A percentile compares a stretch with the other conserved stretches of the same genome.
Conservation (phyloP, 192 early-diverging fungal species). For the Podila horticola region DNA sequence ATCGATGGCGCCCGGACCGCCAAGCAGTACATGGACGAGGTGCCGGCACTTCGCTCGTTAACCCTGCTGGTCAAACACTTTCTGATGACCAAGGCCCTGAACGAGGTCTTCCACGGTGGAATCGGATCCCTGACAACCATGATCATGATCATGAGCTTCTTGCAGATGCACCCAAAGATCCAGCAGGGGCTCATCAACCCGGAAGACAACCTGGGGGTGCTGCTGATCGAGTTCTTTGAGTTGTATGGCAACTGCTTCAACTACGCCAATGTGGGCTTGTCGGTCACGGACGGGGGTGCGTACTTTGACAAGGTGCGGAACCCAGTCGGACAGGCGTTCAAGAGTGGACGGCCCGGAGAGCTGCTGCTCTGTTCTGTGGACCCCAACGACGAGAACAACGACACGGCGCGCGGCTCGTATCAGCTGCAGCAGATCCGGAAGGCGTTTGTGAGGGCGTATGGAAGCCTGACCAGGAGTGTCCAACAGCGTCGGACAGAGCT, state of each 20-base stretch:
- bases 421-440: constrained; percentile 17
- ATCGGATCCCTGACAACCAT: constrained; percentile 88
- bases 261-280: constrained; percentile 73
- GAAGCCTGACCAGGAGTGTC: constrained; percentile 6
- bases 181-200: constrained; percentile 71
- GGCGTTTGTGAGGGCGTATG: constrained; percentile 32
- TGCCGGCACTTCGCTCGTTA: constrained; percentile 72
- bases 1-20: constrained; percentile 67
- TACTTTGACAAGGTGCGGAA: constrained; percentile 56
- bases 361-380: constrained; percentile 23
- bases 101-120: constrained; percentile 93
- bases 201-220: constrained; percentile 83
- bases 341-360: background rate
- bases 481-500: constrained; percentile 13
- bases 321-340: background rate
- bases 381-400: constrained; percentile 32
- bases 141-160: constrained; percentile 79
- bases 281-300: constrained; percentile 59
- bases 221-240: constrained; percentile 94
- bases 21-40: constrained; percentile 63
- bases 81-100: constrained; percentile 74
- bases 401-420: constrained; percentile 35
- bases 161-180: constrained; percentile 88
- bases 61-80: constrained; percentile 90
- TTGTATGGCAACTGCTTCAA: constrained; percentile 89